Percentiles rank a stretch among this genome's conserved stretches.
These are phyloP conservation scores for Orbilia brochopaga DNA, from an alignment of 2,329 filamentous ascomycete species.

Conservation along the genomic window DNA sequence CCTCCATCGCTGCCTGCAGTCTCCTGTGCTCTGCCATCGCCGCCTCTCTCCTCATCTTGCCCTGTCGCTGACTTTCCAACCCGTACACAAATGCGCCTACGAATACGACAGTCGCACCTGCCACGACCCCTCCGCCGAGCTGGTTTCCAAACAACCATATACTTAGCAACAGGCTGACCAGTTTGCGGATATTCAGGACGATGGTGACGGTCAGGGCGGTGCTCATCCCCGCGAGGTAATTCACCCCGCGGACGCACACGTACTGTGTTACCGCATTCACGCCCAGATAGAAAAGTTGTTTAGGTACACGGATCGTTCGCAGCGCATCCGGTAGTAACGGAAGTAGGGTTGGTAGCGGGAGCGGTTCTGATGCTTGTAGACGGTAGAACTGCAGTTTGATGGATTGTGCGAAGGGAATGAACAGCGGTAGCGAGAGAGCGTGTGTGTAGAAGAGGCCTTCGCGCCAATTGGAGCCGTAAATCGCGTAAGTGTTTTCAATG, in stretches of 20 bases:
- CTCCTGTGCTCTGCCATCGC: constrained; percentile 30
- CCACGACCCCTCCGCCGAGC: constrained; percentile 74
- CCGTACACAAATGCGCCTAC: constrained; percentile 89
- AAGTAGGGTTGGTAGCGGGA: constrained; percentile 57
- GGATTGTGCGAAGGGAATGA: constrained; percentile 72
- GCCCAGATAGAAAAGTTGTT: constrained; percentile 72
- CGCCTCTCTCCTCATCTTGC: constrained; percentile 45
- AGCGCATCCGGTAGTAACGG: constrained; percentile 55
- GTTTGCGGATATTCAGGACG: constrained; percentile 90
- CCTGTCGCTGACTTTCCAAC: constrained; percentile 64
- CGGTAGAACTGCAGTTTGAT: constrained; percentile 69
- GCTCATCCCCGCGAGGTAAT: constrained; percentile 84
- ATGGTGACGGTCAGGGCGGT: constrained; percentile 96
- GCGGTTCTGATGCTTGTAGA: constrained; percentile 68
- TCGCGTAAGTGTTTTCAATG: constrained; percentile 85
- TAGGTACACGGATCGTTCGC: constrained; percentile 63
- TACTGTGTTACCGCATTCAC: constrained; percentile 90
- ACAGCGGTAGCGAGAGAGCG: constrained; percentile 75
- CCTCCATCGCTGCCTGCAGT: constrained; percentile 9
- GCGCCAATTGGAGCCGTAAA: constrained; percentile 87
- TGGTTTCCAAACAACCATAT: constrained; percentile 93
- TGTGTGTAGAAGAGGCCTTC: constrained; percentile 96
- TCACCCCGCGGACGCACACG: constrained; percentile 92
- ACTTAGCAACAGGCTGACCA: constrained; percentile 86
- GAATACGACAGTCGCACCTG: constrained; percentile 86